Percentiles rank a stretch among this genome's conserved stretches.
These are phyloP conservation scores for Leccinum laetum DNA, from an alignment of 1,284 basidiomycete genomes.

Conservation along the genomic window DNA sequence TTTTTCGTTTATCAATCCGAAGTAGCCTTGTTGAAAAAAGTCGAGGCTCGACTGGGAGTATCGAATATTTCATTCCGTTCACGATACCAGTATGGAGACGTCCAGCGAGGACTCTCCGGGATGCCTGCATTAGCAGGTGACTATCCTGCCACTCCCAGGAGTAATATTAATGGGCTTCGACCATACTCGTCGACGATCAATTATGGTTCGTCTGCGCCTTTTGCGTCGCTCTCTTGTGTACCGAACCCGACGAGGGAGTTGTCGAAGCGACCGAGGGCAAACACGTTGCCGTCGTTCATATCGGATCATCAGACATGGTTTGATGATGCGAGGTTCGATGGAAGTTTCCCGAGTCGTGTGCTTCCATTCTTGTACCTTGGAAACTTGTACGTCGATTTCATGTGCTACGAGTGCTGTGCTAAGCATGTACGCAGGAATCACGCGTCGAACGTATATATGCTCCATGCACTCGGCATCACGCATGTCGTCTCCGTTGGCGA, in stretches of 20 bases:
- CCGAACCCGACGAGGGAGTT: background rate
- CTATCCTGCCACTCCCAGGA: constrained; percentile 27
- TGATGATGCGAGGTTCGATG: constrained; percentile 1
- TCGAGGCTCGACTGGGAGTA: constrained; percentile 59
- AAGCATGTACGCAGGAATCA: background rate
- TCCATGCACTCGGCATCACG: background rate
- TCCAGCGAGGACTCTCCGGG: constrained; percentile 18
- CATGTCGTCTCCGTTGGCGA: background rate
- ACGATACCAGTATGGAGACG: constrained; percentile 29
- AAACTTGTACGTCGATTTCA: background rate
- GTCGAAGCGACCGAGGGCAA: background rate
- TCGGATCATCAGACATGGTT: constrained; percentile 3
- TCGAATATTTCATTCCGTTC: constrained; percentile 23
- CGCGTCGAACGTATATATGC: background rate
- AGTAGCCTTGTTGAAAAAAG: constrained; percentile 70
- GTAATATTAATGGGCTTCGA: constrained; percentile 5
- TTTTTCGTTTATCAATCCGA: constrained; percentile 95
- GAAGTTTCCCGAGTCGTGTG: constrained; percentile 1
- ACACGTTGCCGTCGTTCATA: background rate
- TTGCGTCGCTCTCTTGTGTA: background rate
- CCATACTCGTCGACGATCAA: background rate
- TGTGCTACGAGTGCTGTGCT: background rate
- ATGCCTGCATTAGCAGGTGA: constrained; percentile 12
- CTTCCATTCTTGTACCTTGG: constrained; percentile 1
- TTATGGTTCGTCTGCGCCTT: background rate